Conservation (phyloP, 768 basidiomycete species). For the Boletales sp. region DNA sequence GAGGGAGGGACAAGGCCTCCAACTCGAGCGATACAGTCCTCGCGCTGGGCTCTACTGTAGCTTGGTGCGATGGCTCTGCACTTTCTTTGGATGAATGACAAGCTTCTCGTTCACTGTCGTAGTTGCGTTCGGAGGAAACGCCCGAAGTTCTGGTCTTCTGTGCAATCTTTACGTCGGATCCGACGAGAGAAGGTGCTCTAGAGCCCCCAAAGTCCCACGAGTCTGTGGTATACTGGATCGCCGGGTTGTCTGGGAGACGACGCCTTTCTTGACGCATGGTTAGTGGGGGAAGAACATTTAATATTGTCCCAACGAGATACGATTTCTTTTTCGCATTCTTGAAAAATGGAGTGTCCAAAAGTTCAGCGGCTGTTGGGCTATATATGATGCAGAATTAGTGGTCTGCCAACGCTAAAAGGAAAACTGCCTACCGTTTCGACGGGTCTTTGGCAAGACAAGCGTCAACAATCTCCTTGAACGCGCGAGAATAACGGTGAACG, state of each 20-base stretch:
- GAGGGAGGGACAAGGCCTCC: neutral
- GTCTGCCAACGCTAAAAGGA: neutral
- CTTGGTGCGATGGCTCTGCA: neutral
- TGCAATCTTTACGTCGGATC: constrained; percentile 1
- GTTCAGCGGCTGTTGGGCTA: constrained; percentile 73
- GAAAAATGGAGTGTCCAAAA: constrained; percentile 81
- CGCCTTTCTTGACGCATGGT: constrained; percentile 67
- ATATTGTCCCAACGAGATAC: constrained; percentile 72
- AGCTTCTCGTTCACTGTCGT: constrained; percentile 6
- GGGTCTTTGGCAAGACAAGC: constrained; percentile 86
- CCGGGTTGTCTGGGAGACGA: constrained; percentile 37
- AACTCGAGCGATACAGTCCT: neutral
- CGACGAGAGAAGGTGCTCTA: constrained; percentile 17
- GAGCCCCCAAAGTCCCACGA: constrained; percentile 76
- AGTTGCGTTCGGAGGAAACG: constrained; percentile 2
- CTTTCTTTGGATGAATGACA: constrained; percentile 3
- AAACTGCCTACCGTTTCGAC: constrained; percentile 50
- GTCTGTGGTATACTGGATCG: constrained; percentile 53
- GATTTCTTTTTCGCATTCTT: constrained; percentile 72
- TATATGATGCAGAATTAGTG: neutral
- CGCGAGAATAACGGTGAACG: constrained; percentile 68
- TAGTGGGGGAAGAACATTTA: constrained; percentile 73
- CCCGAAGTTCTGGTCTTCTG: constrained; percentile 4
- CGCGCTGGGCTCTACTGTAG: neutral
- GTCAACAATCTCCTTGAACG: constrained; percentile 81